Base-by-base conservation (phyloP, 1,284 basidiomycete genomes). In the Volvariella volvacea region DNA sequence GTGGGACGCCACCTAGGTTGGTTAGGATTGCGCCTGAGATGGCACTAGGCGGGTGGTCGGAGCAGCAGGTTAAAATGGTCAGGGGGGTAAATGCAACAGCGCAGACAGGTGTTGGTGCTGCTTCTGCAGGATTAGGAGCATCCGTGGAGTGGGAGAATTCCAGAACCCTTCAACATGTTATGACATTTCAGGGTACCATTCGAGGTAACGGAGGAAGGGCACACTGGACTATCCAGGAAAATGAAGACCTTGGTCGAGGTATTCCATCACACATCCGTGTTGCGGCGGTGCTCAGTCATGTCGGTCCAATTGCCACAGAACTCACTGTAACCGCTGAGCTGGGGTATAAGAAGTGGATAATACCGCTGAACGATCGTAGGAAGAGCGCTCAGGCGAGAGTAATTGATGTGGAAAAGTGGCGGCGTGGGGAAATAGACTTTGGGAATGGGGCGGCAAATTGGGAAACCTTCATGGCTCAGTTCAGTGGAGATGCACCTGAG, bases 211-310 rank as follows among this genome's bases (percentile, higher is more conserved):
- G 48, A 12, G 39, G 45, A 20, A 46, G 49, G 7, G 48, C 48
- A 10, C 48, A 40, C 17, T 54, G 55, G 54, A 57, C 54, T 16
- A 38, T 53, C 15, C 50, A 51, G 39, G 51, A 55, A 39, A 55
- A 55, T 21, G 52, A 49, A 21, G 54, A 50, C 30, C 52, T 50
- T 34, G 45, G 49, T 22, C 47, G 52, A 32, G 55, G 55, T 14
- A 53, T 55, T 4, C 55, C 54, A 4, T 51, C 52, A 3, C 47
- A 50, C 30, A 53, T 55, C 37, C 51, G 51, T 17, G 10, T 57
- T 17, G 53, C 51, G 8, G 50, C 52, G 15, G 52, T 54, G 15
- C 45, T 55, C 16, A 43, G 51, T 19, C 55, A 54, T 30, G 21
- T 15, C 22, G 51, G 49, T 3, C 47, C 47, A 17, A 54, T 57